Evolutionary conservation across 768 basidiomycete species (phyloP), one percentile per base, ranked within the genome.

Genomic region (Lactarius hatsudake): DNA sequence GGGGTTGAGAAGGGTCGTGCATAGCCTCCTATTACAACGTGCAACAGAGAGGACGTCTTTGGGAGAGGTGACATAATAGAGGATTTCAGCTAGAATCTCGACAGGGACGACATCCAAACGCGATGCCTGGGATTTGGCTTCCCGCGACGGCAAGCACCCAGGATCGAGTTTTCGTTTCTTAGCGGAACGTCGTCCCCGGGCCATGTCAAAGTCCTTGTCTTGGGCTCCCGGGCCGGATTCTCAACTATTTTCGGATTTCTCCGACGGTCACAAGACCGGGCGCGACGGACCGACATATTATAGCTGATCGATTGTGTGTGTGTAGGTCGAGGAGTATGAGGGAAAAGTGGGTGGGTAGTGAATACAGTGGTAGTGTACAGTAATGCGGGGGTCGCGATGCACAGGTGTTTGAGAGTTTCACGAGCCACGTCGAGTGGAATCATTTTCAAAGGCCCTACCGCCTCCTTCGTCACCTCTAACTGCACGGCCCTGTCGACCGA

Each of bases 21-120:
- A 83, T 12, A 89, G 78, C 67, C 76, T 80, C 66, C 84, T 85
- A 79, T 80, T 86, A 45, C 82, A 82, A 8, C 87, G 82, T 13
- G 87, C 80, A 6, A 89, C 76, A 2, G 88, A 80, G 43, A 90
- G 80, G 15, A 89, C 77, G 66, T 86, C 84, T 59, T 79, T 78
- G 1, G 87, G 81, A 0, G 86, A 88, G 5, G 75, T 67, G 0
- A 83, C 83, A 59, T 78, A 76, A 8, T 84, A 74, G 23, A 90
- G 81, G 58, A 90, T 82, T 71, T 89, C 88, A 4, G 85, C 83
- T 7, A 90, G 73, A 17, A 91, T 78, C 71, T 91, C 90, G 48
- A 87, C 73, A 13, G 90, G 89, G 5, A 90, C 28, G 58, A 68
- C 67, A 43, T 71, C 69, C 34, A 64, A 59, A 61, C 34, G 36